Percentiles rank a stretch among this genome's conserved stretches.
Conservation (phyloP, 495 filamentous ascomycete species). For the Tuber brumale region DNA sequence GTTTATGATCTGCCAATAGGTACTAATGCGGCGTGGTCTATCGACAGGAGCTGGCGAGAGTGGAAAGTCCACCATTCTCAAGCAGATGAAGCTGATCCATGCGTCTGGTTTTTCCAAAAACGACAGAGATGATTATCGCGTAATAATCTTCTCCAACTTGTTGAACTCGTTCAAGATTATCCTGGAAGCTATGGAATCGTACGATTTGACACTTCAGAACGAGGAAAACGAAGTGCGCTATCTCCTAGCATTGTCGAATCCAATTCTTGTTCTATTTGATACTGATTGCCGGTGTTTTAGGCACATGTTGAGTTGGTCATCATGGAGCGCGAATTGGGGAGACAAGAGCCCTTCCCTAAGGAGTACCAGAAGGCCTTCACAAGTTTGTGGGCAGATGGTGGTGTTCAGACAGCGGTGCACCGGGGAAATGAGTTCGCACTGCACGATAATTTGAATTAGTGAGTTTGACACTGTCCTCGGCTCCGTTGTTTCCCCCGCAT, state of each 20-base stretch:
- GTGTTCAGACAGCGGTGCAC: conserved; percentile 76
- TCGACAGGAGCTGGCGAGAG: conserved; percentile 85
- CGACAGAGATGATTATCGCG: conserved; percentile 86
- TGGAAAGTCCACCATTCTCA: conserved; percentile 95
- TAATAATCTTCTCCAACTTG: conserved; percentile 90
- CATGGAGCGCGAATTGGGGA: conserved; percentile 67
- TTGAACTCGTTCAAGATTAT: conserved; percentile 83
- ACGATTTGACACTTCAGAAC: conserved; percentile 67
- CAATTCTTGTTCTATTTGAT: background rate
- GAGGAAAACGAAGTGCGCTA: conserved; percentile 69
- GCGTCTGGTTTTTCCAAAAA: conserved; percentile 83
- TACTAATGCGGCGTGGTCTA: conserved; percentile 7
- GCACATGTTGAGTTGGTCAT: conserved; percentile 52
- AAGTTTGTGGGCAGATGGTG: conserved; percentile 72
- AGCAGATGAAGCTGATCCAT: conserved; percentile 99
- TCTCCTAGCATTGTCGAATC: background rate
- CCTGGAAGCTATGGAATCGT: conserved; percentile 86
- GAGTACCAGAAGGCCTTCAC: conserved; percentile 71
- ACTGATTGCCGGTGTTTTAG: conserved; percentile 41
- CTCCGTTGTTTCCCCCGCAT: conserved; percentile 2
- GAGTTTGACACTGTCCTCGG: conserved; percentile 43
- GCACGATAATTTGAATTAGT: conserved; percentile 94
- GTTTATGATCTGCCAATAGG: conserved; percentile 10
- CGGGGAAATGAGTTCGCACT: conserved; percentile 94
- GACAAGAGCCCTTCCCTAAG: conserved; percentile 63